These are phyloP conservation scores for Xylariales sp. DNA, from an alignment of 2,329 filamentous ascomycete genomes.

Conservation along the genomic window DNA sequence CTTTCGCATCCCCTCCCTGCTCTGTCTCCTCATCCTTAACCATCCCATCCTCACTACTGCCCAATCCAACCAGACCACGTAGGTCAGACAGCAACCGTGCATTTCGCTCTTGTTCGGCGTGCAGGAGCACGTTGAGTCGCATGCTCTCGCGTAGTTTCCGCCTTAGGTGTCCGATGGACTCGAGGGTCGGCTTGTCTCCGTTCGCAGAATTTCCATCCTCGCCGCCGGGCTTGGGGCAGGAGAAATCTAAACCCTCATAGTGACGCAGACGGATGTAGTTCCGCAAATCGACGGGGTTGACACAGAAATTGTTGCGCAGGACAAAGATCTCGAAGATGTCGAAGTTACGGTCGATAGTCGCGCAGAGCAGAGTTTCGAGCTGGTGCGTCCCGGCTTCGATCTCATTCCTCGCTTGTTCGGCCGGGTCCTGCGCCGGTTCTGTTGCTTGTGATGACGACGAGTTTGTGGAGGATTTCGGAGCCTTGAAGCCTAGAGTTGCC, in stretches of 20 bases:
- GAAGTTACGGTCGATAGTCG: slow-evolving; percentile 78
- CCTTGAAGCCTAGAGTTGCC: slow-evolving; percentile 73
- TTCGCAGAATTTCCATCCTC: slow-evolving; percentile 14
- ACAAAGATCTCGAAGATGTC: slow-evolving; percentile 88
- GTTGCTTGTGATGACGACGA: too few species aligned
- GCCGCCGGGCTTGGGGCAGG: slow-evolving; percentile 11
- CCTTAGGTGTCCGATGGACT: slow-evolving; percentile 67
- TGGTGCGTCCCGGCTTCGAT: slow-evolving; percentile 86
- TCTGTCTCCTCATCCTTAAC: slow-evolving; percentile 23
- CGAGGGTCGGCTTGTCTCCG: slow-evolving; percentile 50
- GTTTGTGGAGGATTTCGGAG: slow-evolving; percentile 34
- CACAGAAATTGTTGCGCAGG: slow-evolving; percentile 75
- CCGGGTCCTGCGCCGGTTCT: slow-evolving; percentile 36
- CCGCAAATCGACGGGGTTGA: slow-evolving; percentile 59
- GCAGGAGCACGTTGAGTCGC: slow-evolving; percentile 56
- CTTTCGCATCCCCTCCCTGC: slow-evolving; percentile 20
- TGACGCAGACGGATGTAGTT: slow-evolving; percentile 79
- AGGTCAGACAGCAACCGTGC: slow-evolving; percentile 27
- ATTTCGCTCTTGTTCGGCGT: slow-evolving; percentile 43
- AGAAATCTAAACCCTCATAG: slow-evolving; percentile 66
- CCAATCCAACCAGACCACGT: slow-evolving; percentile 28
- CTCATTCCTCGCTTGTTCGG: slow-evolving; percentile 51
- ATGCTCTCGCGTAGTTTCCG: slow-evolving; percentile 56
- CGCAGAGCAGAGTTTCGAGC: slow-evolving; percentile 75
- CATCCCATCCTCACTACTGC: slow-evolving; percentile 13